Evolutionary conservation across 805 yeast species (phyloP), one percentile per base, ranked within the genome.

Genomic region (Candida vaughaniae): DNA sequence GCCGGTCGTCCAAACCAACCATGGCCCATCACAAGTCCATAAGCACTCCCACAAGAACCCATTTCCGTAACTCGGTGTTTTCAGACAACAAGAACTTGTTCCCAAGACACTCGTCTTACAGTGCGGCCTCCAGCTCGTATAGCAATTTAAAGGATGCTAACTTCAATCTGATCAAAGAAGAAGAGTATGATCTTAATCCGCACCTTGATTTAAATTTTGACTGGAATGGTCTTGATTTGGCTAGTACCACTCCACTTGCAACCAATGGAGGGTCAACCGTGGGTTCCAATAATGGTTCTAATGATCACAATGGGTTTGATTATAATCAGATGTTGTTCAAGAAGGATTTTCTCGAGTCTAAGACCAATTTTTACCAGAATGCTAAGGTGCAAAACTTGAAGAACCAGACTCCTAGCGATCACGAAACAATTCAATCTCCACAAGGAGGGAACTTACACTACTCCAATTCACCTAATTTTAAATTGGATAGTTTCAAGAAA

Each of bases 181-280:
- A 36, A 23, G 32, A 84, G 50, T 89, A 84, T 17, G 85, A 82
- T 2, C 86, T 85, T 53, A 78, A 95, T 1, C 96, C 95, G 3
- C 95, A 42, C 18, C 16, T 35, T 27, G 42, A 42, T 20, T 27
- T 37, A 31, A 9, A 39, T 15, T 36, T 58, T 27, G 56, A 56
- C 45, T 51, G 67, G 57, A 45, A 45, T 36, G 49, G 52, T 37
- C 53, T 60, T 12, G 65, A 62, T n/a, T n/a, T n/a, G n/a, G n/a
- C n/a, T n/a, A n/a, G n/a, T n/a, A n/a, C n/a, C n/a, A n/a, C n/a
- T n/a, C n/a, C n/a, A n/a, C n/a, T n/a, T n/a, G n/a, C n/a, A n/a
- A n/a, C n/a, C n/a, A n/a, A n/a, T n/a, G n/a, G n/a, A n/a, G n/a
- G n/a, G n/a, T n/a, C n/a, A n/a, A n/a, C n/a, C n/a, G n/a, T n/a